Evolutionary conservation across 225 moss, liverwort and hornwort genomes (phyloP).

Genomic region (Polytrichum formosum): DNA sequence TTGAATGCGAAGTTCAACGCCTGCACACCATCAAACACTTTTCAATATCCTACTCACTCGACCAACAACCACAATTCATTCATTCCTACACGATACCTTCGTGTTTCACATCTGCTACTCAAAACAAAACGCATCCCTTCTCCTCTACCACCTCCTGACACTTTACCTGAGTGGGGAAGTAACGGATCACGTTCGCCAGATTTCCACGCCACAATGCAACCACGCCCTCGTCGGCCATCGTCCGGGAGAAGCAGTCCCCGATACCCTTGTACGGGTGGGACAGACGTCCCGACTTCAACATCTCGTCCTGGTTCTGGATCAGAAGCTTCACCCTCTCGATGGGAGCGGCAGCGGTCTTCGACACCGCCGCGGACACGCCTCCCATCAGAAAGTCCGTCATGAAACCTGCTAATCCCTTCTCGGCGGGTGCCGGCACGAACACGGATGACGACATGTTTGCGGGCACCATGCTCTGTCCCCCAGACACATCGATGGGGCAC

Average conservation of each 20-base stretch:
- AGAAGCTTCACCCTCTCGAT: conserved; percentile 61
- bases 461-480: conserved; percentile 32
- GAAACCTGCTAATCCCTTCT: conserved; percentile 36
- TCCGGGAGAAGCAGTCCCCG: conserved; percentile 53
- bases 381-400: conserved; percentile 53
- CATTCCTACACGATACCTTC: too few species aligned
- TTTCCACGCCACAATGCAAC: conserved; percentile 51
- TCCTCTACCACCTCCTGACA: not conserved
- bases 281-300: conserved; percentile 52
- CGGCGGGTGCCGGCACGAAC: conserved; percentile 35
- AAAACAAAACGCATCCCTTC: too few species aligned
- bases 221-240: conserved; percentile 49
- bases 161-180: conserved; percentile 62
- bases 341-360: conserved; percentile 58
- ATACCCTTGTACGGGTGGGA: conserved; percentile 51
- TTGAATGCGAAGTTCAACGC: conserved; percentile 68
- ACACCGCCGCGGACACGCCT: conserved; percentile 57
- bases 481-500: conserved; percentile 42
- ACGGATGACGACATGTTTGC: conserved; percentile 7
- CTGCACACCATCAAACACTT: conserved; percentile 7
- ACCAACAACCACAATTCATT: too few species aligned
- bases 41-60: too few species aligned
- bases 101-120: too few species aligned
- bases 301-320: conserved; percentile 60
- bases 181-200: conserved; percentile 52